Evolutionary conservation across 2,329 filamentous ascomycete species (phyloP), one percentile per base, ranked within the genome.

Genomic region (Botrytis fabae): DNA sequence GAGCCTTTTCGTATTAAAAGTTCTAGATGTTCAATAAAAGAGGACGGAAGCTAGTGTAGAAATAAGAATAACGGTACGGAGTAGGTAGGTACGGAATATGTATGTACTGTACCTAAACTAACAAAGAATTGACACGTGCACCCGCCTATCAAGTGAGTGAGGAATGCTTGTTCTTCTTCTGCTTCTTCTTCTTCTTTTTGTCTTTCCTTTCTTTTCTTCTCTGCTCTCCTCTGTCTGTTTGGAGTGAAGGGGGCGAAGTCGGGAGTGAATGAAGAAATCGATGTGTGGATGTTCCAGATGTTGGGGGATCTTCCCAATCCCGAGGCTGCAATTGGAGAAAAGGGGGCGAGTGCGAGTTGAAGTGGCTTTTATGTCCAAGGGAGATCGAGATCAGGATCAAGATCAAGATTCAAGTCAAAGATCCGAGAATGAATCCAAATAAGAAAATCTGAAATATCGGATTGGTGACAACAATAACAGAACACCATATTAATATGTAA

Each of bases 1-100:
- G 61, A 44, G 40, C 40, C 42, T 44, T 44, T 18, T 16, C 32
- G 35, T 3, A 62, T 28, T 8, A 4, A 44, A 44, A 63, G 62
- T 65, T 48, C 62, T 65, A 65, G 63, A 65, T 48, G 63, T 65
- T 65, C 10, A 65, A 65, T 35, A 38, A 65, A 65, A 65, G 51
- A 32, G 25, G 63, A 65, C 28, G 46, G 46, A 14, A 54, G n/a
- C 25, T 54, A n/a, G 48, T n/a, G 12, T 4, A 9, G 4, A 5
- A 5, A 44, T 7, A 2, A 6, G 25, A 61, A n/a, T 10, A 62
- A 42, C 35, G 20, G 59, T n/a, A 54, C 25, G 48, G 48, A 51
- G 46, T 2, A 32, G 32, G 32, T 25, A 48, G 35, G 35, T 35
- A 35, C 35, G 35, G 35, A 35, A n/a, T 51, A 51, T 35, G 59